Percentiles rank a stretch among this genome's conserved stretches.
phyloP scores from a whole-genome alignment of 495 filamentous ascomycete genomes.

The Podospora sp. region DNA sequence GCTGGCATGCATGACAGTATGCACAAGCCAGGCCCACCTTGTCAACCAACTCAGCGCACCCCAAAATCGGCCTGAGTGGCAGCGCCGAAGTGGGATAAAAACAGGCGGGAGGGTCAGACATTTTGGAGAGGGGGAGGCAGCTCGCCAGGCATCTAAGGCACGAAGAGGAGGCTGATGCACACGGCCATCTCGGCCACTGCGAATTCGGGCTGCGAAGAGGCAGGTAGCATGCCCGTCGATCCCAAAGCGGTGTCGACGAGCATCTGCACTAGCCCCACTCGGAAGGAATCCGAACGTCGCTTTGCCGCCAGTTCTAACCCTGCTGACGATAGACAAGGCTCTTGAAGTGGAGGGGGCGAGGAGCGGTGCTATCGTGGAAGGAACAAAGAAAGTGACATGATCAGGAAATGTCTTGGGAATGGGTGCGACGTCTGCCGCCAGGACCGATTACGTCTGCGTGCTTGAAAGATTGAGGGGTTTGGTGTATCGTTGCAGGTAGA shows the following conservation, averaged over 20 bases:
- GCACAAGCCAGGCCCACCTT: constrained; percentile 55
- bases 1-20: constrained; percentile 63
- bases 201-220: constrained; percentile 17
- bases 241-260: neutral
- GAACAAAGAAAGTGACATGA: constrained; percentile 18
- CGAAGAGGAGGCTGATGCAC: constrained; percentile 10
- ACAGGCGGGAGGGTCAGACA: constrained; percentile 16
- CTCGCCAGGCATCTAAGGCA: constrained; percentile 14
- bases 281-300: neutral
- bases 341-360: neutral
- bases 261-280: constrained; percentile 1
- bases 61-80: constrained; percentile 27
- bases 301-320: constrained; percentile 5
- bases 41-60: constrained; percentile 42
- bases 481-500: constrained; percentile 31
- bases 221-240: neutral
- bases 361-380: constrained; percentile 13
- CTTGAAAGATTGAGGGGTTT: constrained; percentile 19
- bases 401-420: constrained; percentile 1
- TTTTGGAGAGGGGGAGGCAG: constrained; percentile 13
- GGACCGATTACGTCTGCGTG: constrained; percentile 14
- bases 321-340: neutral
- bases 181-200: constrained; percentile 14
- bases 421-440: neutral
- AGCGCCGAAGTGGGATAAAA: constrained; percentile 27